phyloP scores from a whole-genome alignment of 2,329 filamentous ascomycete genomes.

The Cytospora chrysosperma region DNA sequence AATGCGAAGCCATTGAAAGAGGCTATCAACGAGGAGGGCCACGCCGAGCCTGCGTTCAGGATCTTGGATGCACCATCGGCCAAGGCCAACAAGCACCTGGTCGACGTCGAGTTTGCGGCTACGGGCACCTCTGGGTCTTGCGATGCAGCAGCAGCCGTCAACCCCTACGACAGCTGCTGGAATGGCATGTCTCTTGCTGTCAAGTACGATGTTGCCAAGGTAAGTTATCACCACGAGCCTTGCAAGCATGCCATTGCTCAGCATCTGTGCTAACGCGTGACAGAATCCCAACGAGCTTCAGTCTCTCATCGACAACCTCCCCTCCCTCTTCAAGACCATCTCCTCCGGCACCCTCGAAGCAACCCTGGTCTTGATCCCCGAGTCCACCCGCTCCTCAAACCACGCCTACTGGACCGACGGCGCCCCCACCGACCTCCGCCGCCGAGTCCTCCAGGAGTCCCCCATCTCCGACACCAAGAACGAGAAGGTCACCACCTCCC shows the following conservation, averaged over 20 bases:
- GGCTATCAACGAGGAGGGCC: conserved; percentile 37
- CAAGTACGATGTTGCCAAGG: conserved; percentile 46
- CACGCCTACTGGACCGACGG: conserved; percentile 42
- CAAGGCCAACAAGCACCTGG: conserved; percentile 42
- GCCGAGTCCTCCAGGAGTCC: conserved; percentile 46
- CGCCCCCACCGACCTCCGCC: conserved; percentile 43
- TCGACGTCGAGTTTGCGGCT: conserved; percentile 42
- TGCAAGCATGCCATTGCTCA: too few species aligned
- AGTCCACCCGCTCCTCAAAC: conserved; percentile 40
- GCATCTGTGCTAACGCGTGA: conserved; percentile 27
- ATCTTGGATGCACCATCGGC: conserved; percentile 46
- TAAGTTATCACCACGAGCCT: conserved; percentile 27
- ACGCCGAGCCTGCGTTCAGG: conserved; percentile 47
- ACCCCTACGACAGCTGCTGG: conserved; percentile 48
- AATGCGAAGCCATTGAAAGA: conserved; percentile 43
- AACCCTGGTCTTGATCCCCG: conserved; percentile 55
- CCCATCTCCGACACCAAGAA: conserved; percentile 38
- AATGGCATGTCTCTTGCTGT: conserved; percentile 42
- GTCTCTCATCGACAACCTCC: conserved; percentile 44
- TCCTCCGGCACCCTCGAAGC: conserved; percentile 54
- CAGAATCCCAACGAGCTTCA: conserved; percentile 44
- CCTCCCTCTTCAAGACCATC: conserved; percentile 46
- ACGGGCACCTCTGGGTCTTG: conserved; percentile 41
- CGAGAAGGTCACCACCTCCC: conserved; percentile 26
- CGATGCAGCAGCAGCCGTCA: conserved; percentile 39